Evolutionary conservation across 2,329 filamentous ascomycete genomes (phyloP).

Genomic region (Fusarium pseudonygamai): DNA sequence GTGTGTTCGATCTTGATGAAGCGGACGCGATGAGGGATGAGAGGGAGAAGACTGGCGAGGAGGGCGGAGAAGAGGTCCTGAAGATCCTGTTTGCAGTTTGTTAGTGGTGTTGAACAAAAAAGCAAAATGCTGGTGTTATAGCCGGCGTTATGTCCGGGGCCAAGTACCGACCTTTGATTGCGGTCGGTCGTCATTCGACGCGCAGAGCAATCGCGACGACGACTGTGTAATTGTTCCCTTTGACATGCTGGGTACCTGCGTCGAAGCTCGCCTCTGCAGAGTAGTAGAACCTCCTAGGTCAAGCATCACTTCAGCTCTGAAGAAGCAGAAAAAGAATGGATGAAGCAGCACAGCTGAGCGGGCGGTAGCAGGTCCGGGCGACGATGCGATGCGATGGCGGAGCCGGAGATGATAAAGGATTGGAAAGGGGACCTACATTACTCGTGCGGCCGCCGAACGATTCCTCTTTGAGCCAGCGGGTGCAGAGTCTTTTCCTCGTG

Average conservation of each 20-base stretch:
- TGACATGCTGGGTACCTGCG: conserved; percentile 16
- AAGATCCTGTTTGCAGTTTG: conserved; percentile 74
- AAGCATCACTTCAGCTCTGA: conserved; percentile 6
- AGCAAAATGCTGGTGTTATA: neutral
- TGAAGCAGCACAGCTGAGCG: neutral
- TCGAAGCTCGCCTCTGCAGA: conserved; percentile 14
- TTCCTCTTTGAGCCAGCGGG: conserved; percentile 8
- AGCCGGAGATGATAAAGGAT: conserved; percentile 25
- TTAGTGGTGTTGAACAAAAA: conserved; percentile 1
- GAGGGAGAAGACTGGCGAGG: conserved; percentile 87
- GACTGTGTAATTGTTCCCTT: conserved; percentile 67
- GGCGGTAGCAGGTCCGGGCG: neutral
- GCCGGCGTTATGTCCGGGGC: conserved; percentile 1
- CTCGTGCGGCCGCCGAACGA: conserved; percentile 18
- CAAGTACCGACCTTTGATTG: conserved; percentile 81
- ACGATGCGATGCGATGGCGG: conserved; percentile 6
- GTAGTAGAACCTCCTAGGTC: conserved; percentile 1
- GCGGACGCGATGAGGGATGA: conserved; percentile 87
- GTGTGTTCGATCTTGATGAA: conserved; percentile 92
- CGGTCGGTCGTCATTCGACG: conserved; percentile 96
- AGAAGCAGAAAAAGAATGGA: neutral
- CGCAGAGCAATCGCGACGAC: conserved; percentile 91
- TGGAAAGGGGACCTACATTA: conserved; percentile 29
- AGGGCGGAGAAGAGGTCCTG: conserved; percentile 96
- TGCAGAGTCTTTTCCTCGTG: conserved; percentile 4